A percentile compares a stretch with the other conserved stretches of the same genome.
Conservation (phyloP, 23 red algal species). For the Pyropia haitanensis region DNA sequence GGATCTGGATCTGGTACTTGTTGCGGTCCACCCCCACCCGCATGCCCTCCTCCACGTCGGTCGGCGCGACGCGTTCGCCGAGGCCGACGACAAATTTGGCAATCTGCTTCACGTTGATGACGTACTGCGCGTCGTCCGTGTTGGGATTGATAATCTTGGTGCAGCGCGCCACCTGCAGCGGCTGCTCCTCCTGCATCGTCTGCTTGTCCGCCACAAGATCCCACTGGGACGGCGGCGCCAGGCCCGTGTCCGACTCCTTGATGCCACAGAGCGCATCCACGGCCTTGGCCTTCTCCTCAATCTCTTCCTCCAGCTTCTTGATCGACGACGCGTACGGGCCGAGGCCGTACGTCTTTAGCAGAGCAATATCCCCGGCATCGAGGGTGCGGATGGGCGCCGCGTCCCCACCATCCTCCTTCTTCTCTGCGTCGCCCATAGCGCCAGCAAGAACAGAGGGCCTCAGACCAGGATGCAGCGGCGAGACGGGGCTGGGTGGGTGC, state of each 20-base stretch:
- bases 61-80: constrained; percentile 89
- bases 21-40: constrained; percentile 97
- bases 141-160: constrained; percentile 92
- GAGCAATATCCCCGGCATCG: constrained; percentile 90
- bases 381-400: constrained; percentile 65
- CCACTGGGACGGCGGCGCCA: constrained; percentile 89
- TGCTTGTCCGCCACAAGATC: constrained; percentile 95
- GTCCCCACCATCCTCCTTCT: constrained; percentile 20
- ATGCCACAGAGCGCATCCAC: constrained; percentile 91
- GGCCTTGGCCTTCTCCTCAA: constrained; percentile 77
- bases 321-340: constrained; percentile 81
- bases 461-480: no score
- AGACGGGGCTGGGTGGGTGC: no score
- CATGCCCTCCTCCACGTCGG: constrained; percentile 99
- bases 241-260: constrained; percentile 88
- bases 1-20: constrained; percentile 99
- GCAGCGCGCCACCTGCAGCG: constrained; percentile 96
- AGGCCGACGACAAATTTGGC: constrained; percentile 97
- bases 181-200: constrained; percentile 93
- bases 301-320: constrained; percentile 89
- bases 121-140: constrained; percentile 81
- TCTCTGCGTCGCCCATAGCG: constrained; percentile 47
- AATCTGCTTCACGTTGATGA: constrained; percentile 99
- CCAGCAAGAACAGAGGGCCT: neutral
- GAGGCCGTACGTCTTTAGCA: constrained; percentile 94